Evolutionary conservation across 2,329 filamentous ascomycete species (phyloP).

Genomic region (Nemania sp.): DNA sequence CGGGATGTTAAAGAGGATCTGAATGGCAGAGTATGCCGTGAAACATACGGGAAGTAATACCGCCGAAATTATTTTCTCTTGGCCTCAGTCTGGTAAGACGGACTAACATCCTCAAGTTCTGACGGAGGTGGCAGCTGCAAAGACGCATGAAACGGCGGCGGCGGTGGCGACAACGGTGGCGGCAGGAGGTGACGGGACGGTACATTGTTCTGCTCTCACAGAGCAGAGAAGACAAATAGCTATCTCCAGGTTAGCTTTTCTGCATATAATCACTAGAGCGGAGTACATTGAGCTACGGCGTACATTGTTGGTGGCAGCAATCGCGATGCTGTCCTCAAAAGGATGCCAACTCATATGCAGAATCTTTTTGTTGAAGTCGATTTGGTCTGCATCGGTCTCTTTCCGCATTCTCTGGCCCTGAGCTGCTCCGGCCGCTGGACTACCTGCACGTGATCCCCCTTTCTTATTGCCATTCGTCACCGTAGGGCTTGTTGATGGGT

Average conservation of each 20-base stretch:
- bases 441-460: slow-evolving; percentile 82
- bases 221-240: slow-evolving; percentile 79
- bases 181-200: neutral
- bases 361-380: slow-evolving; percentile 99
- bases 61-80: slow-evolving; percentile 9
- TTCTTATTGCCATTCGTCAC: slow-evolving; percentile 79
- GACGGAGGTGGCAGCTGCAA: slow-evolving; percentile 2
- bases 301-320: slow-evolving; percentile 99
- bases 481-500: slow-evolving; percentile 74
- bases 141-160: neutral
- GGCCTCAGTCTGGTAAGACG: slow-evolving; percentile 2
- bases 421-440: slow-evolving; percentile 75
- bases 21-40: slow-evolving; percentile 6
- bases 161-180: neutral
- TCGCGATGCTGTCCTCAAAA: slow-evolving; percentile 98
- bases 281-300: slow-evolving; percentile 48
- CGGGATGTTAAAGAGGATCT: slow-evolving; percentile 8
- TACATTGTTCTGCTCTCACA: slow-evolving; percentile 50
- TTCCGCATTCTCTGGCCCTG: slow-evolving; percentile 96
- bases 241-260: slow-evolving; percentile 45
- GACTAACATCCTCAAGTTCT: slow-evolving; percentile 7
- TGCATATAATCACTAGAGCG: neutral
- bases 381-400: slow-evolving; percentile 98
- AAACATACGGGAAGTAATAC: slow-evolving; percentile 7
- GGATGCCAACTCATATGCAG: slow-evolving; percentile 99